phyloP scores from a whole-genome alignment of 202 grass and related monocot species.

The Eragrostis tef region DNA sequence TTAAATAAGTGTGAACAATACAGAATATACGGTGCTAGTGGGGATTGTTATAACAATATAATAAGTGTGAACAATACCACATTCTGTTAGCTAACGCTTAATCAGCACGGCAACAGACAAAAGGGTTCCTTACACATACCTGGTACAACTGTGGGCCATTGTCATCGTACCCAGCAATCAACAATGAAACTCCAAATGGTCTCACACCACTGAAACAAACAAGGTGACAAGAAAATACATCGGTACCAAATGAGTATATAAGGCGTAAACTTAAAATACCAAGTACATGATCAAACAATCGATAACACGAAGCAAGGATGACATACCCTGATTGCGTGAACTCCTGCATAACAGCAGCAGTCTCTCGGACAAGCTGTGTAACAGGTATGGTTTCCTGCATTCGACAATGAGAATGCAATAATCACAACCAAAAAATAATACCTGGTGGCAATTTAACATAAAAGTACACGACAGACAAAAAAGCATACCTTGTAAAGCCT shows the following conservation, averaged over 20 bases:
- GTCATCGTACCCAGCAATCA: slow-evolving; percentile 97
- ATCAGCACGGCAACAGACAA: background rate
- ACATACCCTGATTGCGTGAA: slow-evolving; percentile 94
- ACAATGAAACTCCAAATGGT: slow-evolving; percentile 91
- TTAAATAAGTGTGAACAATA: slow-evolving; percentile 18
- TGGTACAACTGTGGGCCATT: slow-evolving; percentile 96
- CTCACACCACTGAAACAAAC: slow-evolving; percentile 83
- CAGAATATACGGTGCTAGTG: background rate
- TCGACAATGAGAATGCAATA: slow-evolving; percentile 18
- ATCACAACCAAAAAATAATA: slow-evolving; percentile 21
- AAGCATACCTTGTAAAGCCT: slow-evolving; percentile 86
- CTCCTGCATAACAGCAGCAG: slow-evolving; percentile 98
- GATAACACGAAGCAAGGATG: slow-evolving; percentile 7
- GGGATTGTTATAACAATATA: background rate
- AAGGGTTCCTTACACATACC: slow-evolving; percentile 49
- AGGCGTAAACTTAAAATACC: background rate
- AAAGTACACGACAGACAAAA: background rate
- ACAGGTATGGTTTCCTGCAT: slow-evolving; percentile 87
- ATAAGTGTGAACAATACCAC: background rate
- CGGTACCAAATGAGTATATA: slow-evolving; percentile 6
- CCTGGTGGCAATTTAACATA: background rate
- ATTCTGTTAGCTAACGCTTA: background rate
- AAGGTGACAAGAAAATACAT: slow-evolving; percentile 29
- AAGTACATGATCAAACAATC: background rate
- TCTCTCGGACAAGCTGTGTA: slow-evolving; percentile 97